Evolutionary conservation across 2,329 filamentous ascomycete genomes (phyloP).

Genomic region (Thyridium curvatum): DNA sequence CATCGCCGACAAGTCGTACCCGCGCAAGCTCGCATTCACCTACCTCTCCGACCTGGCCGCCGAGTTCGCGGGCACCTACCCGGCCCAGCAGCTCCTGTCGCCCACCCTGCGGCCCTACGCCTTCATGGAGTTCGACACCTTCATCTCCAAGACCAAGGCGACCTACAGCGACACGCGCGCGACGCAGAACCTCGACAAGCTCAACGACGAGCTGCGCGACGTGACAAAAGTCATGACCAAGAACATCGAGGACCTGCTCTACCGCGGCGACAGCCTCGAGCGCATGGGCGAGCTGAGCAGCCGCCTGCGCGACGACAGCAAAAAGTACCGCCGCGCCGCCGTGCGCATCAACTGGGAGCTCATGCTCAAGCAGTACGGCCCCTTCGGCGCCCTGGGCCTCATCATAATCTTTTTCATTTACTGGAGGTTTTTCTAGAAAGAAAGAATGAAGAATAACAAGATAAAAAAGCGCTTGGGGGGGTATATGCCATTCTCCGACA

Average conservation of each 20-base stretch:
- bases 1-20: slow-evolving; percentile 90
- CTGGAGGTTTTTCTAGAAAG: slow-evolving; percentile 79
- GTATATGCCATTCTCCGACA: too few species aligned
- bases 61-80: slow-evolving; percentile 88
- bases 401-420: slow-evolving; percentile 83
- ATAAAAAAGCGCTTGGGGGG: not conserved
- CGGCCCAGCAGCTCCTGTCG: slow-evolving; percentile 63
- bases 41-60: slow-evolving; percentile 88
- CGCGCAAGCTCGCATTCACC: slow-evolving; percentile 95
- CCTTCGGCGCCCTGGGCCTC: slow-evolving; percentile 73
- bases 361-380: slow-evolving; percentile 92
- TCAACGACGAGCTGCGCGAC: slow-evolving; percentile 95
- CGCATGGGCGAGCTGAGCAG: slow-evolving; percentile 94
- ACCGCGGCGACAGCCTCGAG: slow-evolving; percentile 89
- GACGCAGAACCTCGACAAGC: slow-evolving; percentile 84
- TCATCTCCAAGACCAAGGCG: slow-evolving; percentile 87
- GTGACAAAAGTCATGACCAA: slow-evolving; percentile 99
- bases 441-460: not conserved
- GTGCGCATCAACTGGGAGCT: slow-evolving; percentile 98
- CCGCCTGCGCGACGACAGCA: slow-evolving; percentile 82
- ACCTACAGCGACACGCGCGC: slow-evolving; percentile 92
- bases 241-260: slow-evolving; percentile 97
- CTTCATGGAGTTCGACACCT: slow-evolving; percentile 97
- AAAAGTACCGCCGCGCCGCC: slow-evolving; percentile 88
- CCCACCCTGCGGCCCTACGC: slow-evolving; percentile 82